Evolutionary conservation across 495 filamentous ascomycete species (phyloP).

Genomic region (Lasiosphaeria miniovina): DNA sequence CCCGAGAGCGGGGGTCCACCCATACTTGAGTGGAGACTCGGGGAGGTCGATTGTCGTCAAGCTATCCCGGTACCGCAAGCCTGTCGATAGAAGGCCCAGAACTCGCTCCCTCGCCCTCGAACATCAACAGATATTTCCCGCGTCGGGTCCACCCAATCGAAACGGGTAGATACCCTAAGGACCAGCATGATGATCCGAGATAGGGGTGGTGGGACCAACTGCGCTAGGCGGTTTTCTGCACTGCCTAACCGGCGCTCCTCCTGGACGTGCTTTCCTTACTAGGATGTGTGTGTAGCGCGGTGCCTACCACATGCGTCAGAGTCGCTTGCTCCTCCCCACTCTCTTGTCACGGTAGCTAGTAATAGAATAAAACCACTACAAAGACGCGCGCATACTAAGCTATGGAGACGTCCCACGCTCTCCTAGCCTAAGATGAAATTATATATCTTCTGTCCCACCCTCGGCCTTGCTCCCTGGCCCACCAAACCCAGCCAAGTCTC

Average conservation of each 20-base stretch:
- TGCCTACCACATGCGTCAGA: constrained; percentile 12
- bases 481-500: background rate
- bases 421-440: background rate
- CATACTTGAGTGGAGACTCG: background rate
- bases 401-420: background rate
- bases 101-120: background rate
- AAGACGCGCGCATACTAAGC: background rate
- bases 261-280: background rate
- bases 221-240: background rate
- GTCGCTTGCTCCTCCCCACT: constrained; percentile 20
- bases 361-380: background rate
- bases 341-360: background rate
- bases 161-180: constrained; percentile 1
- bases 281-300: background rate
- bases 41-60: background rate
- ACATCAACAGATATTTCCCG: constrained; percentile 6
- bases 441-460: constrained; percentile 8
- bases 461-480: constrained; percentile 4
- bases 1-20: constrained; percentile 1
- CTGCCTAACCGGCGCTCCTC: background rate
- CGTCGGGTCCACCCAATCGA: constrained; percentile 6
- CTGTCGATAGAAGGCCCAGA: background rate
- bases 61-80: constrained; percentile 3
- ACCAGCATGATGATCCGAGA: background rate
- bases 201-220: background rate